phyloP scores from a whole-genome alignment of 164 flowering plant species.

The Pachysandra terminalis region DNA sequence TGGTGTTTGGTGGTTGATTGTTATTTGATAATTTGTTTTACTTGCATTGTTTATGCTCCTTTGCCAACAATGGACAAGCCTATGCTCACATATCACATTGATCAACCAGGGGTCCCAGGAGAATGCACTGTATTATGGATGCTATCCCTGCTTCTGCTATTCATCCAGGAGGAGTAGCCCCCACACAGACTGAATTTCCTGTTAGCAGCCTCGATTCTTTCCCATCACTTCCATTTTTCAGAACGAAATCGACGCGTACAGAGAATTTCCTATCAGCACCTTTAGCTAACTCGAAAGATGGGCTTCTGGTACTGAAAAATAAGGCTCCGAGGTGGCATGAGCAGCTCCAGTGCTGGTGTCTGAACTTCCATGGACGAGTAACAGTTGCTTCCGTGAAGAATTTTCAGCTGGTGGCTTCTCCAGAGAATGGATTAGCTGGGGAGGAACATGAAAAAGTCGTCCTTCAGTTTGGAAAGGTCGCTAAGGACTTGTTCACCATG shows the following conservation, averaged over 20 bases:
- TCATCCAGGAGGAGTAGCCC: slow-evolving; percentile 66
- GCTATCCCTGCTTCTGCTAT: slow-evolving; percentile 58
- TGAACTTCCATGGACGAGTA: slow-evolving; percentile 75
- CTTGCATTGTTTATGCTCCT: not conserved
- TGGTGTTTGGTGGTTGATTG: not conserved
- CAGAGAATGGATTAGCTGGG: slow-evolving; percentile 39
- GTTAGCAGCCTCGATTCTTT: slow-evolving; percentile 35
- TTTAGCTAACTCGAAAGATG: slow-evolving; percentile 37
- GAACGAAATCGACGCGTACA: slow-evolving; percentile 42
- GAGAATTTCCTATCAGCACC: slow-evolving; percentile 38
- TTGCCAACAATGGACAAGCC: not conserved
- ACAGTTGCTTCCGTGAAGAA: slow-evolving; percentile 85
- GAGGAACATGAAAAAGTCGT: slow-evolving; percentile 60
- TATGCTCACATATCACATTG: not conserved
- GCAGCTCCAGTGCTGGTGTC: slow-evolving; percentile 84
- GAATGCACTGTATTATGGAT: slow-evolving; percentile 66
- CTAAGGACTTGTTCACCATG: slow-evolving; percentile 79
- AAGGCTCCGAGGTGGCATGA: slow-evolving; percentile 88
- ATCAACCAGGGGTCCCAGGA: slow-evolving; percentile 68
- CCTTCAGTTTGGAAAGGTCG: slow-evolving; percentile 78
- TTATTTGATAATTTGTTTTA: not conserved
- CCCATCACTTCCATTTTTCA: slow-evolving; percentile 45
- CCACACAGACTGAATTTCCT: slow-evolving; percentile 59
- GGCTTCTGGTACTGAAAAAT: slow-evolving; percentile 47
- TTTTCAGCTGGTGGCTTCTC: slow-evolving; percentile 69